Evolutionary conservation across 2,329 filamentous ascomycete genomes (phyloP).

Genomic region (Stemphylium vesicarium): DNA sequence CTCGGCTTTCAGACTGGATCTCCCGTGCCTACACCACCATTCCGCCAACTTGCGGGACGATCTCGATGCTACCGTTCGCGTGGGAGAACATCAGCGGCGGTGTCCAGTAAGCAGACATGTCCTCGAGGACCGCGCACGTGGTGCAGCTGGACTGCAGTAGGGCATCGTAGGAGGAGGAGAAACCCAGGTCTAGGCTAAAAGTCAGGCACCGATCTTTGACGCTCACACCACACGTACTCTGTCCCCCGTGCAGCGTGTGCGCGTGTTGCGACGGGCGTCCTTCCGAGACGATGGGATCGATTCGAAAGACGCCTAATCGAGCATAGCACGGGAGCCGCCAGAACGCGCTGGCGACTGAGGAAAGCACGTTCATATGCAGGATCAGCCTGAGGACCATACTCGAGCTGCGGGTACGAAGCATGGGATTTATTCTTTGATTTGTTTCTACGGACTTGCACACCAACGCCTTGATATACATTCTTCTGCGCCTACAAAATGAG

Average conservation of each 20-base stretch:
- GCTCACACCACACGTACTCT: conserved; percentile 62
- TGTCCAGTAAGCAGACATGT: conserved; percentile 87
- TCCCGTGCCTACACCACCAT: conserved; percentile 80
- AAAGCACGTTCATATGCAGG: not conserved
- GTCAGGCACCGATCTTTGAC: conserved; percentile 34
- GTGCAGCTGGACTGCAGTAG: conserved; percentile 72
- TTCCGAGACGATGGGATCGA: conserved; percentile 77
- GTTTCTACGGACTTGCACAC: not conserved
- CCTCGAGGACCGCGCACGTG: conserved; percentile 78
- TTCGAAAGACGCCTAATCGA: conserved; percentile 69
- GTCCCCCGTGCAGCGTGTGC: conserved; percentile 68
- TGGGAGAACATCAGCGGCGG: conserved; percentile 81
- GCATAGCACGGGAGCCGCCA: conserved; percentile 89
- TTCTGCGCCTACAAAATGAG: conserved; percentile 2
- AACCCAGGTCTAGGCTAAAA: conserved; percentile 26
- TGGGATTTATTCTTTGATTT: too few species aligned
- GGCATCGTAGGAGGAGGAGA: not conserved
- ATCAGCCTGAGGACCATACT: not conserved
- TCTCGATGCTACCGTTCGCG: conserved; percentile 67
- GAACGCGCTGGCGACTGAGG: conserved; percentile 63
- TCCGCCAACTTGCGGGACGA: conserved; percentile 77
- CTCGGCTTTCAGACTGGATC: conserved; percentile 14
- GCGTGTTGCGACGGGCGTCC: conserved; percentile 68
- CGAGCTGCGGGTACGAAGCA: too few species aligned
- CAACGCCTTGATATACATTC: conserved; percentile 1